These are phyloP conservation scores for Escovopsis sp. DNA, from an alignment of 2,329 filamentous ascomycete genomes.

Conservation along the genomic window DNA sequence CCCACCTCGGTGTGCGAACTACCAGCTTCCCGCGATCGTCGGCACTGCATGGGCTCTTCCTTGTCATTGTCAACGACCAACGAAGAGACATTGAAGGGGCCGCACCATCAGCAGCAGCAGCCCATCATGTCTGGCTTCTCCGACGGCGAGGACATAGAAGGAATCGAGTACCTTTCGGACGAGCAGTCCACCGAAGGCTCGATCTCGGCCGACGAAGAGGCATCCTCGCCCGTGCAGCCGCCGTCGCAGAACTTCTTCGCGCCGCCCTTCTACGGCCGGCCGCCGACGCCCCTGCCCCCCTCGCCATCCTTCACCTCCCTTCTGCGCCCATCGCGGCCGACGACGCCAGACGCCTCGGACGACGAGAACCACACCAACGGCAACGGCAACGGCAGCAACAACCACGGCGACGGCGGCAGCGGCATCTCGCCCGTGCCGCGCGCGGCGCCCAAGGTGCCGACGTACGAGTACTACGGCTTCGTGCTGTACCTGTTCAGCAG, in stretches of 20 bases:
- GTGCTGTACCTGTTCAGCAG: conserved; percentile 86
- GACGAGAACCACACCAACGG: conserved; percentile 38
- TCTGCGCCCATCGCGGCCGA: conserved; percentile 78
- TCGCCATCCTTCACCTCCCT: conserved; percentile 88
- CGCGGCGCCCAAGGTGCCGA: conserved; percentile 87
- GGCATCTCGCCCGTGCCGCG: conserved; percentile 66
- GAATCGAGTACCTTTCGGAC: conserved; percentile 20
- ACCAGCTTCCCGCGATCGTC: no score
- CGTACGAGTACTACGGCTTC: conserved; percentile 98
- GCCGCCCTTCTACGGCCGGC: conserved; percentile 92
- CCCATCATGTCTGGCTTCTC: conserved; percentile 18
- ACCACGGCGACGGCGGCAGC: no score
- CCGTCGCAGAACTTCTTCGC: conserved; percentile 42
- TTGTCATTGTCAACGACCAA: no score
- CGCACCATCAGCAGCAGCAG: neutral
- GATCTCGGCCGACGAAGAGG: conserved; percentile 15
- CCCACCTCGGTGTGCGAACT: no score
- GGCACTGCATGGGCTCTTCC: no score
- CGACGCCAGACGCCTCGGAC: conserved; percentile 83
- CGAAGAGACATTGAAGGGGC: no score
- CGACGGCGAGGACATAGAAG: conserved; percentile 17
- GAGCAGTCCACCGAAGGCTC: conserved; percentile 16
- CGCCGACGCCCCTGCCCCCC: conserved; percentile 85
- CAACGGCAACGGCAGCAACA: no score
- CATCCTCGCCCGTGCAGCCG: conserved; percentile 25